Base-by-base conservation (phyloP, 192 early-diverging fungal species). In the Coemansia javaensis region DNA sequence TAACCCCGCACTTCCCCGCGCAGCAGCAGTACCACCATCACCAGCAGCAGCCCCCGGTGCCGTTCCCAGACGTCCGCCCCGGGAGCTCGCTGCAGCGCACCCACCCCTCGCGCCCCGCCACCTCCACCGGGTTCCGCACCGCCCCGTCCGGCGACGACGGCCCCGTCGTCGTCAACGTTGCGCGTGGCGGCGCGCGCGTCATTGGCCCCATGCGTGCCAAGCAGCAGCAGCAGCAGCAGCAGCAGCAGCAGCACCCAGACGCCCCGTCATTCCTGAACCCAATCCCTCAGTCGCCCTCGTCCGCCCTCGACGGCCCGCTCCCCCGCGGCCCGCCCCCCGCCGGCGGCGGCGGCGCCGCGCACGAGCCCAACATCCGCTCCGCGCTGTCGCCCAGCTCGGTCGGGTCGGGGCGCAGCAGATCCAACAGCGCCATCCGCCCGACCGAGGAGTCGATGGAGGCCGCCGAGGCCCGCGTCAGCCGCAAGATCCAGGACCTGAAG, bases 401-500 rank as follows among this genome's bases (percentile, higher is more conserved):
- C 4, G 56, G 39, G 27, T 73, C 62, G 21, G 34, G 44, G 7
- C 69, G 53, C 13, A 72, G 68, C 45, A 61, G 61, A 10, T 45
- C 68, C 45, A 72, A 65, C 53, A 72, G 68, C 45, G 52, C 57
- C 21, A 23, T 46, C 28, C 52, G 23, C 18, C 68, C 68, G 6
- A 56, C 56, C 9, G 68, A 72, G 35, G 68, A 64, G 31, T 56
- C 48, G 7, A 64, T 72, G 62, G 68, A 72, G 38, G 72, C 72
- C 5, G 58, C 59, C 18, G 74, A 77, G 44, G 74, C 74, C 11
- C 66, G 74, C 6, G 62, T 69, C 35, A 70, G 63, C 53, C 74
- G 74, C 31, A 69, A 66, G 50, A 60, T 77, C 36, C 66, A 77
- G 30, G 74, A 77, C 42, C 56, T 77, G 22, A 63, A 77, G 47